Base-by-base conservation (phyloP, 2,329 filamentous ascomycete genomes). In the Colletotrichum lindemuthianum region DNA sequence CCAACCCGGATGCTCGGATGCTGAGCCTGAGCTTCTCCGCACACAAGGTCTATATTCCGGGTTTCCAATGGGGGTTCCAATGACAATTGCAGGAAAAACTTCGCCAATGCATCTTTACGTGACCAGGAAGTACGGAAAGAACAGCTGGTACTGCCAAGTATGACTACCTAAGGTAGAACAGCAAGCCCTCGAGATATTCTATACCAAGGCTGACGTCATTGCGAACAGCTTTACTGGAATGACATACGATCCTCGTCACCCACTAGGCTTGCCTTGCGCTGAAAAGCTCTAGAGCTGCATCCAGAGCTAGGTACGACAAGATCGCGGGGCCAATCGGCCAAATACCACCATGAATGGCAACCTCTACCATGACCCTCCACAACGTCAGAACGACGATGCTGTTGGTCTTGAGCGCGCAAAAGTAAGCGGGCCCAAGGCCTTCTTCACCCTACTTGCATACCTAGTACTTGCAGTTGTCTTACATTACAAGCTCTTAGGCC, bases 201-300 rank as follows among this genome's bases (percentile, higher is more conserved):
- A 24, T 12, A 32, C 15, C 51, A 10, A 51, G 48, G 47, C 58
- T 65, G 63, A 65, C 63, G 63, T 65, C 63, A 65, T 47, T 32
- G 11, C 43, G 44, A 37, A 51, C 41, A 32, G 45, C 33, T 55
- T 33, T 11, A 52, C 45, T 40, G 51, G 24, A 34, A 61, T 65
- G 63, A 65, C 63, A 65, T 60, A 52, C 47, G 15, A 52, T 8
- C 11, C 43, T n/a, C 51, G 59, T 65, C 63, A 65, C 58, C 47
- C 50, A 61, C 39, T 41, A 50, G 32, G 40, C 43, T 39, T 43
- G 16, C 16, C 37, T 41, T 16, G 24, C 24, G 24, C 24, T 4
- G 24, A 32, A 49, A 34, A 6, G 11, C 49, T 59, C 48, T 41
- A 16, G 39, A 49, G 45, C 39, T 24, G 12, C 12, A 24, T 39